Percentiles rank a stretch among this genome's conserved stretches.
phyloP scores from a whole-genome alignment of 2,329 filamentous ascomycete genomes.

The Tolypocladium pustulatum region DNA sequence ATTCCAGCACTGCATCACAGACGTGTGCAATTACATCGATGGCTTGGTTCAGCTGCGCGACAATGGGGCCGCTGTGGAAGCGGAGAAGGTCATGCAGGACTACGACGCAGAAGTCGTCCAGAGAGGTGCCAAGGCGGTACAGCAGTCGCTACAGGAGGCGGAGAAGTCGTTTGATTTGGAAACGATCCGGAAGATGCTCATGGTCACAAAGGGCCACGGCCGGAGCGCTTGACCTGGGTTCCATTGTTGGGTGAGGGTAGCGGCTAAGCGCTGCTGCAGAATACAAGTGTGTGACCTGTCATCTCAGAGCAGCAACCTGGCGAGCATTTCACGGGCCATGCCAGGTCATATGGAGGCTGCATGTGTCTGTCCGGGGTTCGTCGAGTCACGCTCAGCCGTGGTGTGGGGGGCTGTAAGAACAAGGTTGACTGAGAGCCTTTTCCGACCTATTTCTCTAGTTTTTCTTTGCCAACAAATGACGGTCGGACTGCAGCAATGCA shows the following conservation, averaged over 20 bases:
- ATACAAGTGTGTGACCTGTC: neutral
- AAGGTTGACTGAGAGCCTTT: neutral
- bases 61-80: conserved; percentile 3
- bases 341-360: neutral
- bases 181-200: conserved; percentile 19
- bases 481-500: neutral
- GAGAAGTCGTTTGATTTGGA: conserved; percentile 17
- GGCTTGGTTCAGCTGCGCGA: conserved; percentile 14
- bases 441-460: neutral
- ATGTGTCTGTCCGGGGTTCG: neutral
- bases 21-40: conserved; percentile 26
- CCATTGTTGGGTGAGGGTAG: neutral
- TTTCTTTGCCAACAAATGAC: neutral
- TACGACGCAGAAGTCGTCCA: conserved; percentile 22
- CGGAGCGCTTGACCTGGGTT: conserved; percentile 1
- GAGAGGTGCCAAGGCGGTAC: conserved; percentile 21
- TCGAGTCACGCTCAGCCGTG: neutral
- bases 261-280: neutral
- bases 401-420: neutral
- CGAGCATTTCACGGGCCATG: neutral
- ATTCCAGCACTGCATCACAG: conserved; percentile 30
- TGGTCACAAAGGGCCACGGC: conserved; percentile 17
- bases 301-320: neutral
- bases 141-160: conserved; percentile 21
- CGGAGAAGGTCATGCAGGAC: conserved; percentile 9